Evolutionary conservation across 495 filamentous ascomycete genomes (phyloP), one percentile per base, ranked within the genome.

Genomic region (Aspergillus olivimuriae): DNA sequence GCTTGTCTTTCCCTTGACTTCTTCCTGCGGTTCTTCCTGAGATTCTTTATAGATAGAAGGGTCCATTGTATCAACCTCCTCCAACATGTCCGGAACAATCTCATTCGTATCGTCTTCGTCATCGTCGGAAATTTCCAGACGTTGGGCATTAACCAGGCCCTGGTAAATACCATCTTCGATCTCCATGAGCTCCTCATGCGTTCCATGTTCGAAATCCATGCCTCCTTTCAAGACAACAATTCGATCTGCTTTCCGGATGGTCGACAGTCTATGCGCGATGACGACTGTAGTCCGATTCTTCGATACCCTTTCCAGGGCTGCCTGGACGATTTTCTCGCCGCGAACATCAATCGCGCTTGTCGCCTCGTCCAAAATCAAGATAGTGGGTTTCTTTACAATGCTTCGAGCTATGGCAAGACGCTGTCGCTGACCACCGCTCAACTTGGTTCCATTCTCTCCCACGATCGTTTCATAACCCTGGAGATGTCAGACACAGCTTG

Each of bases 381-480:
- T 83, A 55, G 83, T 84, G 3, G 89, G 89, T 52, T 94, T 74
- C n/a, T 75, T 81, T 15, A 94, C 81, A 37, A 95, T 81, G 18
- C 84, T 86, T 39, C 89, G 75, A 2, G 89, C 88, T 15, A 86
- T 66, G 3, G 80, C 76, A 7, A 87, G 55, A 21, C 83, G 64
- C 48, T 86, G 83, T 15, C 74, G 71, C 44, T 87, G 55, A 43
- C 70, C 54, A 37, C 72, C 51, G 55, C 51, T 58, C 43, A 80
- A 55, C 45, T 47, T 53, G 17, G 46, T 51, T 1, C 57, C 68
- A 4, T 45, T 34, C 24, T 66, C 63, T 2, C 68, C 66, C 2
- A 70, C 57, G 4, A 47, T 28, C 0, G 68, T 70, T 0, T 44
- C 44, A 35, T 70, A 70, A 1, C 62, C 60, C 41, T 67, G 48